Evolutionary conservation across 495 filamentous ascomycete species (phyloP).

Genomic region (Aspergillus heteromorphus): DNA sequence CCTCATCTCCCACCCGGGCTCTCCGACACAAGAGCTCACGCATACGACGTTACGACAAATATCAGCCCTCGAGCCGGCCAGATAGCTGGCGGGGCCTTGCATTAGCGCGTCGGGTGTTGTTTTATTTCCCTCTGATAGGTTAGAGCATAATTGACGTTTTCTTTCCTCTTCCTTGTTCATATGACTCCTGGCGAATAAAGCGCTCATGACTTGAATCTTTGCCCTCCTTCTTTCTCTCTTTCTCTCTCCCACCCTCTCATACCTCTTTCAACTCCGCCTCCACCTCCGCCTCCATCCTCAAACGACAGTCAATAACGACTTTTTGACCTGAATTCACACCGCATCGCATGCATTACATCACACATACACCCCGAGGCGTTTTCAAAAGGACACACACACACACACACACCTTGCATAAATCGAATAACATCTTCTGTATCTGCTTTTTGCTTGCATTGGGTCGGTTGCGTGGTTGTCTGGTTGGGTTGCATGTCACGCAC

Average conservation of each 20-base stretch:
- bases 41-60: slow-evolving; percentile 3
- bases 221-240: too few species aligned
- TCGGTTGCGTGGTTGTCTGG: neutral
- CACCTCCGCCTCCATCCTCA: neutral
- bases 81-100: slow-evolving; percentile 5
- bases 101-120: slow-evolving; percentile 15
- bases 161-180: slow-evolving; percentile 2
- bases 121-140: neutral
- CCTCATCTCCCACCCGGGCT: neutral
- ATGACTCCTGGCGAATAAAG: neutral
- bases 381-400: neutral
- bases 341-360: neutral
- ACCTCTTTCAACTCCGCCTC: too few species aligned
- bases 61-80: neutral
- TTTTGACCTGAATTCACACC: neutral
- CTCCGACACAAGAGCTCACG: neutral
- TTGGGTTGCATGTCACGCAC: too few species aligned
- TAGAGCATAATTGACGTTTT: slow-evolving; percentile 4
- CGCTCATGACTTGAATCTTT: neutral
- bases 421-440: neutral
- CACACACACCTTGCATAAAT: neutral
- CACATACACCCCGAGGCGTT: neutral
- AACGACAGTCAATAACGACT: neutral
- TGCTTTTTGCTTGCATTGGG: slow-evolving; percentile 1
- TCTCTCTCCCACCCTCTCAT: neutral